Base-by-base conservation (phyloP, 768 basidiomycete genomes). In the Nevesoporus exiguus region DNA sequence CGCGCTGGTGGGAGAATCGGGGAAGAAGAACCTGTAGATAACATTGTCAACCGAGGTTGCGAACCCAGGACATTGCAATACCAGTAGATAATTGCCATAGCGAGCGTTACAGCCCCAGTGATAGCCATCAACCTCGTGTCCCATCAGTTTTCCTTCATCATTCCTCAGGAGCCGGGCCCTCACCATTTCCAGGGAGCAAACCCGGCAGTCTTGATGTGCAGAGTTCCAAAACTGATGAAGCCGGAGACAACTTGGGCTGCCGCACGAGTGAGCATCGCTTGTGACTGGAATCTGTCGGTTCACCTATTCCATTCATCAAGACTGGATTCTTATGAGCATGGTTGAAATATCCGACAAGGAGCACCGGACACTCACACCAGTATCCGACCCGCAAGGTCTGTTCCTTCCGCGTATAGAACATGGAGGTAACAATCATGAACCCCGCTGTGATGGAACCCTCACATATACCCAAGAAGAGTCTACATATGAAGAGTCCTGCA, bases 121-220 rank as follows among this genome's bases (percentile, higher is more conserved):
- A 88, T 85, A 54, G 86, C 72, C 84, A 88, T 86, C 19, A 88
- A 74, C 86, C 84, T 75, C 17, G 10, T 3, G 22, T 1, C 19
- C 24, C 8, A 30, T 42, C 10, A 51, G 33, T 13, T 17, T 33
- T 36, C 17, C 7, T 0, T 1, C 1, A 37, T 13, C 15, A 8
- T 21, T 11, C 24, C 21, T 34, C 54, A 19, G 22, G 45, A 17
- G 27, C 45, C 3, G 51, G 34, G 13, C 37, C 25, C 64, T 43
- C 57, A 76, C 87, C 88, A 89, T 74, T 88, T 85, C 87, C 87
- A 88, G 0, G 86, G 86, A 54, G 81, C 80, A 47, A 88, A 83
- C 2, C 69, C 63, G 11, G 53, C 47, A 0, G 83, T 83, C 30
- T 77, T 69, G 56, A 86, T 86, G 47, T 87, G 85, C 27, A 88